Evolutionary conservation across 2,329 filamentous ascomycete species (phyloP), one percentile per base, ranked within the genome.

Genomic region (Huntiella bhutanensis): DNA sequence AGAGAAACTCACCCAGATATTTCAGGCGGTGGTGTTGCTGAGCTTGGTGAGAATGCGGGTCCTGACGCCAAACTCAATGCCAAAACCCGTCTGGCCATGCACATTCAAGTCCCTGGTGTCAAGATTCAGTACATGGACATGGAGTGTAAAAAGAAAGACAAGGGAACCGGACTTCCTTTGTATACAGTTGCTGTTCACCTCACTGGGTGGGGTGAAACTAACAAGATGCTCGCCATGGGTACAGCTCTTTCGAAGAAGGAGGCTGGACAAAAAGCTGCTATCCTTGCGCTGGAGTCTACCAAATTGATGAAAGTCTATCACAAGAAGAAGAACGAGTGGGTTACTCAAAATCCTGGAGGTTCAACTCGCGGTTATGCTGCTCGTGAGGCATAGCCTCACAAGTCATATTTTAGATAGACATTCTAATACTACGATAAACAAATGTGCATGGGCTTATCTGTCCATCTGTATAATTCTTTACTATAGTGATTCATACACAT

Each of bases 231-330:
- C 4, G 82, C 76, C 0, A 66, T 65, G 39, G 82, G 80, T 0
- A 71, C 69, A 32, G 81, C 71, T 1, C 61, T 74, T 51, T 74
- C 70, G 46, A 85, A 85, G 61, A 74, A 71, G 48, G 77, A 83
- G 48, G 82, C 81, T 1, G 77, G 77, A 0, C 64, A 71, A 11
- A 76, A 71, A 52, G 82, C 82, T 1, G 82, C 82, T 1, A 60
- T 64, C 37, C 64, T 66, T 53, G 80, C 78, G 0, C 55, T 87
- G 56, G 64, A 68, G 37, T 77, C 84, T 55, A 78, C 76, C 57
- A 80, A 77, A 54, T 53, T 82, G 52, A 72, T 77, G 41, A 67
- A 66, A 51, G 55, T 59, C 17, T 69, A 68, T 35, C 55, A 58
- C 16, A 61, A 64, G 16, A 70, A 69, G 55, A 76, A 70, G 59